Percentiles rank a stretch among this genome's conserved stretches.
These are phyloP conservation scores for Macaranga tanarius DNA, from an alignment of 441 rosid species.

Conservation along the genomic window DNA sequence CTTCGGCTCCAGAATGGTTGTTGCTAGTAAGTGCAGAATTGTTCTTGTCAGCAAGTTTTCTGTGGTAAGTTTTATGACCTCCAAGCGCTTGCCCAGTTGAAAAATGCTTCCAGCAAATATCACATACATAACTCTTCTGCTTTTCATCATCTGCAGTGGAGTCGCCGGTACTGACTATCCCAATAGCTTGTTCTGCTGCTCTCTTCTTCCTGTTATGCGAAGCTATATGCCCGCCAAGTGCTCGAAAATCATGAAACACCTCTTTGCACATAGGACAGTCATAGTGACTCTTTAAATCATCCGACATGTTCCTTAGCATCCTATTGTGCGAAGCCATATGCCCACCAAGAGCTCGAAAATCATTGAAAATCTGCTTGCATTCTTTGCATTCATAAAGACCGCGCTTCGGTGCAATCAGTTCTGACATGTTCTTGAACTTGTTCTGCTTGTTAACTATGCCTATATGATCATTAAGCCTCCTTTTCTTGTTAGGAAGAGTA, in stretches of 20 bases:
- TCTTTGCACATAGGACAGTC: neutral
- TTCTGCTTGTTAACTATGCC: no score
- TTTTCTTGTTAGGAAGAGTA: no score
- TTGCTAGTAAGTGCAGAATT: no score
- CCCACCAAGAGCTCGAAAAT: constrained; percentile 3
- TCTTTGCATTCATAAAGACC: neutral
- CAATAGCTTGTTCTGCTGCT: neutral
- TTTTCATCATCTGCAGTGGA: no score
- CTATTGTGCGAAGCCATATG: constrained; percentile 7
- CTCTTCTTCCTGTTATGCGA: constrained; percentile 9
- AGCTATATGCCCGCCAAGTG: constrained; percentile 11
- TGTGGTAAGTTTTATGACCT: constrained; percentile 14
- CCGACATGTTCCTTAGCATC: neutral
- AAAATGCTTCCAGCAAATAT: constrained; percentile 5
- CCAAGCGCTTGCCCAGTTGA: constrained; percentile 16
- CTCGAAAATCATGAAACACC: constrained; percentile 1
- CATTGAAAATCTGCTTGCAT: neutral
- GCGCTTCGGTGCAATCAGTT: no score
- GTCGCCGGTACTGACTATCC: no score
- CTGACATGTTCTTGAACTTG: no score
- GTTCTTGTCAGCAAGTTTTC: no score
- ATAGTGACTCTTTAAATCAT: neutral
- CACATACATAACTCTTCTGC: neutral
- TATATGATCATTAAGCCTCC: no score
- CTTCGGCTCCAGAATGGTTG: no score